Evolutionary conservation across 2,329 filamentous ascomycete species (phyloP), one percentile per base, ranked within the genome.

Genomic region (Curvularia verruculosa): DNA sequence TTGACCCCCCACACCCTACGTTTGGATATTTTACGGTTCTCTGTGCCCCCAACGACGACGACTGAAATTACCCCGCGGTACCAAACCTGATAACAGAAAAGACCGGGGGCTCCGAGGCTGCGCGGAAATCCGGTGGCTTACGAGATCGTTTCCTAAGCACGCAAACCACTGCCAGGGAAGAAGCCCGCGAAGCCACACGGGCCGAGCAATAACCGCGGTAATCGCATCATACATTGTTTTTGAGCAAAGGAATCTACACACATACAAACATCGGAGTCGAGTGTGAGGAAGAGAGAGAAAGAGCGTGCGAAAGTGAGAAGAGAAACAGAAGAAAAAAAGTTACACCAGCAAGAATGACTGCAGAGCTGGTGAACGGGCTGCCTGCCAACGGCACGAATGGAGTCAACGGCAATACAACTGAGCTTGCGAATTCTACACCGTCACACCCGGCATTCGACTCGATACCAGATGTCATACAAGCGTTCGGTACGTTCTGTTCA

Each of bases 381-480:
- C 36, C 62, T 15, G 59, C 58, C 54, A 63, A 67, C 15, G 61
- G 64, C 34, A 54, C 55, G 21, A 68, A 66, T 23, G 65, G 63
- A 48, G 54, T 59, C 34, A 63, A 66, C 51, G 57, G 64, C 31
- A 61, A 63, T 43, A 53, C 49, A 45, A 64, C 60, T 29, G 60
- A 58, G 45, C 58, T 65, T 43, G 40, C 60, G 5, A 67, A 66
- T 56, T 58, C 68, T 44, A 64, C 71, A 58, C 69, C 73, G 40
- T 58, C 72, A 64, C 70, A 75, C 55, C 65, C 74, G 15, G 73
- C 72, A n/a, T 81, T 81, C 68, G 77, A 80, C 72, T 78, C 75
- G 54, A 81, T 81, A 68, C 74, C 78, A 58, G 79, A 81, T 62
- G 76, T 78, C 40, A 73, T 81, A 44, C 70, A 73, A 55, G 78